Evolutionary conservation across 495 filamentous ascomycete genomes (phyloP).

Genomic region (Astrothelium macrocarpum): DNA sequence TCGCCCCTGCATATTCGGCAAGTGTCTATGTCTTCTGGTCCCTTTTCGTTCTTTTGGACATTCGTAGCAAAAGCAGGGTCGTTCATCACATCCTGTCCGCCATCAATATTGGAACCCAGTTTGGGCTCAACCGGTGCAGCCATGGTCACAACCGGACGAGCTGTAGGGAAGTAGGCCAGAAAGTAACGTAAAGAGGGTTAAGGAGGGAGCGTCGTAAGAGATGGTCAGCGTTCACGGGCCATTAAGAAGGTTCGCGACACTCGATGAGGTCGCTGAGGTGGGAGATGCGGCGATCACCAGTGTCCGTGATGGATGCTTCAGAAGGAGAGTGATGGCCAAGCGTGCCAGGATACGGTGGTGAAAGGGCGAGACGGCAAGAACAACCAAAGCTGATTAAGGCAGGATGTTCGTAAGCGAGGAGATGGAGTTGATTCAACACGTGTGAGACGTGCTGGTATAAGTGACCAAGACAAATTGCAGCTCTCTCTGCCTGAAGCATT

Average conservation of each 20-base stretch:
- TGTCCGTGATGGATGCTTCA: neutral
- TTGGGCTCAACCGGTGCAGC: slow-evolving; percentile 2
- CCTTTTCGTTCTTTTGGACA: slow-evolving; percentile 15
- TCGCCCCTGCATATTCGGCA: slow-evolving; percentile 95
- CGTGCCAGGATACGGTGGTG: neutral
- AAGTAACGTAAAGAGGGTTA: no score
- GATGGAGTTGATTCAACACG: no score
- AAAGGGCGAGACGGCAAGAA: neutral
- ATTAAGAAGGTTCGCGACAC: slow-evolving; percentile 3
- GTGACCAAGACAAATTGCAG: no score
- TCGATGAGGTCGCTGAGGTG: neutral
- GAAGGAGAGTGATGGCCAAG: neutral
- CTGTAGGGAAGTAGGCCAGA: no score
- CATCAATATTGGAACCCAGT: neutral
- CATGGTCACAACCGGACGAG: neutral
- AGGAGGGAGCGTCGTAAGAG: no score
- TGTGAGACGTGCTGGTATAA: no score
- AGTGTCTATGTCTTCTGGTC: slow-evolving; percentile 54
- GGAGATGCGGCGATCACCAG: neutral
- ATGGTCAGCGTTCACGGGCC: neutral
- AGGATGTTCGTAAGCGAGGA: no score
- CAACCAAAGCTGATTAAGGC: neutral
- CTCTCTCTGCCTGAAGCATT: no score
- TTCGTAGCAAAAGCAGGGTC: slow-evolving; percentile 46
- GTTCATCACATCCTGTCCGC: slow-evolving; percentile 54